Base-by-base conservation (phyloP, 345 rosid species). In the Pugionium dolabratum region DNA sequence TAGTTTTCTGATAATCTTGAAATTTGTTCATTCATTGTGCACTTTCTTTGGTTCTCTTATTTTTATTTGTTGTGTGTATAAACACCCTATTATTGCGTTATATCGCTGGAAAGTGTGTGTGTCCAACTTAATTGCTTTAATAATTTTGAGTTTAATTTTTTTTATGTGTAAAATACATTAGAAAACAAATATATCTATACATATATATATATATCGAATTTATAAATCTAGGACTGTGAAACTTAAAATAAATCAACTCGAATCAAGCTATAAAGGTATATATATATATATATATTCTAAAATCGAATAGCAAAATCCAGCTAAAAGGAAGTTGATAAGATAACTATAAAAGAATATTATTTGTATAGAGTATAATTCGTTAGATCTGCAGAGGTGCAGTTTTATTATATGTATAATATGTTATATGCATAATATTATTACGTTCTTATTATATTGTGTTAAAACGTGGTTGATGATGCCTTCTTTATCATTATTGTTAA, bases 71-170 rank as follows among this genome's bases (percentile, higher is more conserved):
- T 72, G 66, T 51, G 62, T 73, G 59, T 50, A 64, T 45, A 58
- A 51, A 71, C 31, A 25, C 32, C 64, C 64, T 40, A 64, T 56
- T 63, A 56, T 56, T 71, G 75, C 52, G 64, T 71, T 55, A 32
- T 56, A 64, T 49, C 28, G 75, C 75, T 71, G 75, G 70, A 71
- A 71, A 71, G 75, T 56, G 32, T 71, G 32, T 71, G 64, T 63
- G 59, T 47, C 59, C 64, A 64, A 53, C 43, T 63, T 54, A 59
- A 53, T 37, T 71, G 58, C 58, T 54, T 67, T 39, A 3, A 11
- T 40, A 1, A 11, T 28, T 8, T 27, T 45, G 34, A 5, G 0
- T 47, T 9, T n/a, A 6, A 27, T 32, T 34, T 67, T 55, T 55
- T 5, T 10, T 49, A 47, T 57, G 29, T 9, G 32, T 29, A 5